Evolutionary conservation across 345 rosid genomes (phyloP).

Genomic region (Aethionema arabicum): DNA sequence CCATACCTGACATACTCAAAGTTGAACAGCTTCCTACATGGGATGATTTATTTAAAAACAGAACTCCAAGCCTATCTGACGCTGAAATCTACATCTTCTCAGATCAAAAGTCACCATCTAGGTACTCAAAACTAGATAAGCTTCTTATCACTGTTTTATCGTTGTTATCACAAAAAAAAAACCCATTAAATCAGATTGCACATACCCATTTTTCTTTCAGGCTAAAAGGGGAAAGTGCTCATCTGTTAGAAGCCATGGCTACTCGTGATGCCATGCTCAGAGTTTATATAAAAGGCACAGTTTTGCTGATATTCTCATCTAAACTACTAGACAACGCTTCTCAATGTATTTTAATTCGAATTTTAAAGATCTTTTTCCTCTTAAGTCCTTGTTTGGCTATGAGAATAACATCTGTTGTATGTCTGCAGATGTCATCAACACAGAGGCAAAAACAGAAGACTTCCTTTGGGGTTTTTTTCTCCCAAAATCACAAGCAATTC

Average conservation of each 20-base stretch:
- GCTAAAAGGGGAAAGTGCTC: slow-evolving; percentile 30
- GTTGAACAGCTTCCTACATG: slow-evolving; percentile 47
- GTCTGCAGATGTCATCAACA: slow-evolving; percentile 24
- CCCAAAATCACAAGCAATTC: background rate
- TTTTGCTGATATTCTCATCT: slow-evolving; percentile 64
- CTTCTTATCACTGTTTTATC: slow-evolving; percentile 19
- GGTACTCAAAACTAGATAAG: slow-evolving; percentile 39
- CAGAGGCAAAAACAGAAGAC: slow-evolving; percentile 19
- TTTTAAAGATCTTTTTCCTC: slow-evolving; percentile 1
- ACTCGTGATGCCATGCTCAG: slow-evolving; percentile 41
- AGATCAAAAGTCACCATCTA: slow-evolving; percentile 37
- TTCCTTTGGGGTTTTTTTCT: slow-evolving; percentile 35
- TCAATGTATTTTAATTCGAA: slow-evolving; percentile 43
- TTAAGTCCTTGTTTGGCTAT: background rate
- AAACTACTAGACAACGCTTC: slow-evolving; percentile 47
- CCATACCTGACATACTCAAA: slow-evolving; percentile 48
- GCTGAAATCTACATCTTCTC: slow-evolving; percentile 58
- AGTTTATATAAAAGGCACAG: slow-evolving; percentile 44
- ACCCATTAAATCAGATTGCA: slow-evolving; percentile 8
- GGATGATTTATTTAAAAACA: slow-evolving; percentile 32
- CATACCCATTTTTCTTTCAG: slow-evolving; percentile 26
- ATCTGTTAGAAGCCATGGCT: slow-evolving; percentile 43
- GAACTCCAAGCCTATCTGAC: slow-evolving; percentile 44
- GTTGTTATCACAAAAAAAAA: background rate
- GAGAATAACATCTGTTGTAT: slow-evolving; percentile 4